Percentiles rank a stretch among this genome's conserved stretches.
These are phyloP conservation scores for Solanum chmielewskii DNA, from an alignment of 257 asterid genomes.

Conservation along the genomic window DNA sequence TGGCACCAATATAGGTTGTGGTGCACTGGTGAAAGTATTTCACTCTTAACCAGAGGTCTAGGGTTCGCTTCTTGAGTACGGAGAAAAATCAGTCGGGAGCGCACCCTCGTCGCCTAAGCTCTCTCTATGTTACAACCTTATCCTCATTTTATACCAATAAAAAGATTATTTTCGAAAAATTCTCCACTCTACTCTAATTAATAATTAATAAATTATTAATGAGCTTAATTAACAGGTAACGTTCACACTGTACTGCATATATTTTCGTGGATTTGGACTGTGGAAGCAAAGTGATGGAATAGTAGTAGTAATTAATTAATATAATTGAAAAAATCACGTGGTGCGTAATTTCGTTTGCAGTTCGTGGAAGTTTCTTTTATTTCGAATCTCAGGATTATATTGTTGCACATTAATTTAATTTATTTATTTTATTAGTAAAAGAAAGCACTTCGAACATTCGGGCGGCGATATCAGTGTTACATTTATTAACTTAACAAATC, in stretches of 20 bases:
- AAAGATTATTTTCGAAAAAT: too few species aligned
- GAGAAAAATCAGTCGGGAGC: too few species aligned
- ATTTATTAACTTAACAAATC: neutral
- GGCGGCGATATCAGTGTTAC: conserved; percentile 24
- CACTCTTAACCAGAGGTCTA: rapidly evolving
- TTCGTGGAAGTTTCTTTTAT: conserved; percentile 39
- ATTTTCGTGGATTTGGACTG: neutral
- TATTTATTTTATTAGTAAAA: neutral
- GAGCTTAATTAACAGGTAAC: neutral
- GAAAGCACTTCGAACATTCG: conserved; percentile 3
- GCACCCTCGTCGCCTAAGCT: too few species aligned
- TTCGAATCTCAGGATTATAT: conserved; percentile 32
- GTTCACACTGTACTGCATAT: neutral
- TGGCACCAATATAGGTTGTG: neutral
- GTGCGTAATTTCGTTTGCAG: conserved; percentile 42
- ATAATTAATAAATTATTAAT: too few species aligned
- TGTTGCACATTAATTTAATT: conserved; percentile 16
- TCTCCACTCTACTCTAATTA: too few species aligned
- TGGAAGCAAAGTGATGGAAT: conserved; percentile 5
- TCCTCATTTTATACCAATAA: too few species aligned
- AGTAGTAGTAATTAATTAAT: neutral
- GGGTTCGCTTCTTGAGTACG: rapidly evolving
- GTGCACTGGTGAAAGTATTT: too few species aligned
- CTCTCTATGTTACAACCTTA: too few species aligned
- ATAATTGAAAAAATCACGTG: conserved; percentile 36